phyloP scores from a whole-genome alignment of 2,329 filamentous ascomycete genomes.

The Akanthomyces muscarius region DNA sequence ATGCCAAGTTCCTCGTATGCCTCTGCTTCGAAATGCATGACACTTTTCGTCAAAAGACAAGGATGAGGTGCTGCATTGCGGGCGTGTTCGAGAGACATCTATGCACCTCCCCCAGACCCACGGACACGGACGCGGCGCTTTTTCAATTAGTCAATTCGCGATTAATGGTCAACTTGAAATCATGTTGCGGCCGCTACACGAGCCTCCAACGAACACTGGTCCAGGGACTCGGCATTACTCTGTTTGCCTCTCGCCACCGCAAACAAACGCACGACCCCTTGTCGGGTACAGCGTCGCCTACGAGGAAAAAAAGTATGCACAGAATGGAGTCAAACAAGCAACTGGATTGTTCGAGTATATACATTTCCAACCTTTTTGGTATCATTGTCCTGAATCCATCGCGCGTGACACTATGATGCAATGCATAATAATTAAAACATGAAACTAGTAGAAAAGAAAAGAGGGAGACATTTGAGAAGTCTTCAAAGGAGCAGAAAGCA shows the following conservation, averaged over 20 bases:
- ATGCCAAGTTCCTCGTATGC: no score
- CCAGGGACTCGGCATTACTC: background rate
- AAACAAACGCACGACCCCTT: background rate
- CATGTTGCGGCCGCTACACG: no score
- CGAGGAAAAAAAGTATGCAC: background rate
- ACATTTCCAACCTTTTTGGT: background rate
- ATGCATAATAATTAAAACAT: background rate
- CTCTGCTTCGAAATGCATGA: no score
- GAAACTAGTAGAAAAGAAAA: background rate
- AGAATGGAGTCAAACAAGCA: background rate
- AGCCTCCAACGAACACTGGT: background rate
- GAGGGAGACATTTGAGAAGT: background rate
- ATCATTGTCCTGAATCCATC: background rate
- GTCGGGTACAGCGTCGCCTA: background rate
- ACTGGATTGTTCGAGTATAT: background rate
- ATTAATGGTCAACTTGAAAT: no score
- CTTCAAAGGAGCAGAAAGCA: no score
- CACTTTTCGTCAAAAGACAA: no score
- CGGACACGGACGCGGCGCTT: no score
- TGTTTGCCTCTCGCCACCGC: constrained; percentile 10
- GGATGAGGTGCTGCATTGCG: no score
- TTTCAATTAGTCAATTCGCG: no score
- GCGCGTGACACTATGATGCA: background rate
- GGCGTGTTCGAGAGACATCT: no score
- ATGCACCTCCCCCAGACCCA: no score